Evolutionary conservation across 148 eudicot genomes (phyloP), one percentile per base, ranked within the genome.

Genomic region (Pouteria glomerata): DNA sequence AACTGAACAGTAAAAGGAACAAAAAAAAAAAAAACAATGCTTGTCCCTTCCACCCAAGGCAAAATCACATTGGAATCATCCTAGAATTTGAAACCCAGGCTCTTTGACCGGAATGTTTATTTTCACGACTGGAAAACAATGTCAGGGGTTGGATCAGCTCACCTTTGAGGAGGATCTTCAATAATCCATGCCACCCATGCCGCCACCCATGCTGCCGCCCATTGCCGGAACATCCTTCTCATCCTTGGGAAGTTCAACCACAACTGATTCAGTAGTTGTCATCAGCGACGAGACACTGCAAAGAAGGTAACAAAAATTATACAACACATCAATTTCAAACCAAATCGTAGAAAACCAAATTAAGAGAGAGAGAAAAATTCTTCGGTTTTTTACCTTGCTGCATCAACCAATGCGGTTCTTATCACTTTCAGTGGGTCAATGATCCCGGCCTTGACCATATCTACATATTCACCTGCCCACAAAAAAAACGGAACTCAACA

Each of bases 381-480:
- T 2, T 1, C 16, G 23, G 4, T 27, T 52, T 27, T 52, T 79
- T 77, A 80, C 97, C 97, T 91, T 69, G 97, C 97, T 26, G 97
- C 97, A 78, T 91, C 97, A 2, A 78, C 82, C 81, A 91, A 76
- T 18, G 94, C 94, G 4, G 94, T 91, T 73, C 97, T 85, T 18
- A 91, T 89, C 15, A 93, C 97, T 74, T 93, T 93, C 84, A 91
- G 75, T 24, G 98, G 98, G 63, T 93, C 97, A 8, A 93, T 93
- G 41, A 93, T 93, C 47, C 98, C 98, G 8, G 97, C 82, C 70
- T 90, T 84, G 13, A 93, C 86, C 97, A 93, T 89, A 75, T 93
- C 86, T 53, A 90, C 98, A 35, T 93, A 93, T 82, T 88, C 86
- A 66, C 97, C 98, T 93, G 90, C 37, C 56, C 61, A 14, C 35